Evolutionary conservation across 768 basidiomycete species (phyloP), one percentile per base, ranked within the genome.

Genomic region (Chalciporus piperatus): DNA sequence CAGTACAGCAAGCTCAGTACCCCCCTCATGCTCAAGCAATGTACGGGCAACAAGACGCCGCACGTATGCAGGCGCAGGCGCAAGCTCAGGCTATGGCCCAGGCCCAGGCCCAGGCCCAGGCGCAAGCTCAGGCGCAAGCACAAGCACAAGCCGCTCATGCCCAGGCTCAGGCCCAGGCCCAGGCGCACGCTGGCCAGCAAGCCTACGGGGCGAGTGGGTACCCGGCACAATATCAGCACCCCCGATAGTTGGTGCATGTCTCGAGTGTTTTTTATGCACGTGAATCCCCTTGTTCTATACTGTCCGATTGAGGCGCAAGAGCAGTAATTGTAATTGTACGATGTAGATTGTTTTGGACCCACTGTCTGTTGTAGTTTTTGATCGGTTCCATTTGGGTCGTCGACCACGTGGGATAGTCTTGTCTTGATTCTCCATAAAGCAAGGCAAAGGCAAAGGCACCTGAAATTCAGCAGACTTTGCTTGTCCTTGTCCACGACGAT

Each of bases 11-110:
- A 41, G 53, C 63, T 22, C 54, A 65, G 35, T 71, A 71, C 19
- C 60, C 68, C 11, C 55, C 66, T 20, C n/a, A n/a, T n/a, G n/a
- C n/a, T n/a, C 70, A 71, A 51, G 64, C 63, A 12, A 62, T 68
- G 53, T 68, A 65, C 44, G 70, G 48, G 12, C 47, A 64, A 56
- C 66, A 68, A 53, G 68, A 70, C 22, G 63, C 68, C 30, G 67
- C 57, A 23, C 68, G 64, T n/a, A 68, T 60, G 58, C 76, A 76
- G 43, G 74, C 75, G 4, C 77, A 77, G 54, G 70, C 72, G 35
- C 74, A 69, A 46, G 67, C 70, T n/a, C 74, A 75, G 47, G 64
- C 62, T 19, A 66, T 64, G 44, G 73, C 76, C 0, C 76, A 75
- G 30, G 74, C 73, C n/a, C 73, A 73, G 48, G 70, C 69, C 17